These are phyloP conservation scores for Miscanthus lutarioriparius DNA, from an alignment of 176 grass and related monocot genomes.

Conservation along the genomic window DNA sequence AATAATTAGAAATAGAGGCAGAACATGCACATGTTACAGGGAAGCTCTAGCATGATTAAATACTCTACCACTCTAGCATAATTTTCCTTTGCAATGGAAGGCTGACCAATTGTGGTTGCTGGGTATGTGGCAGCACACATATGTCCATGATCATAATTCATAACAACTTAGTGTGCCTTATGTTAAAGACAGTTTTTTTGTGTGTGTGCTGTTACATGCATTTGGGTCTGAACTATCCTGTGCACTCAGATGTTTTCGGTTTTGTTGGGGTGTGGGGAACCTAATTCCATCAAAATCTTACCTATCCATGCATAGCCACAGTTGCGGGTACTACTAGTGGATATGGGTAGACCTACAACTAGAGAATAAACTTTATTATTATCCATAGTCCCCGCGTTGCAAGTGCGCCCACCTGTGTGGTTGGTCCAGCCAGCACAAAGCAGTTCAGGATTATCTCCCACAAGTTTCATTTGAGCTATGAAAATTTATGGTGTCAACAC, in stretches of 20 bases:
- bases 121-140: background rate
- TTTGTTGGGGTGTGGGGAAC: background rate
- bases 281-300: background rate
- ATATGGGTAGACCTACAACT: background rate
- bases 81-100: constrained; percentile 21
- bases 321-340: background rate
- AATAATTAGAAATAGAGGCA: background rate
- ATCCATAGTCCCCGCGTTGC: background rate
- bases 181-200: background rate
- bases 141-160: background rate
- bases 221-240: background rate
- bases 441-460: background rate
- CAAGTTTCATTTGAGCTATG: background rate
- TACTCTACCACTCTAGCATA: background rate
- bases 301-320: background rate
- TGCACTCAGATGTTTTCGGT: background rate
- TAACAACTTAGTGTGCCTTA: background rate
- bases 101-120: background rate
- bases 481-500: background rate
- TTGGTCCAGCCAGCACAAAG: background rate
- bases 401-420: background rate
- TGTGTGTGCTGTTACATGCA: background rate
- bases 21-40: background rate
- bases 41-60: constrained; percentile 8
- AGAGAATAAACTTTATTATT: background rate